Base-by-base conservation (phyloP, 2,329 filamentous ascomycete genomes). In the Botrytis paeoniae region DNA sequence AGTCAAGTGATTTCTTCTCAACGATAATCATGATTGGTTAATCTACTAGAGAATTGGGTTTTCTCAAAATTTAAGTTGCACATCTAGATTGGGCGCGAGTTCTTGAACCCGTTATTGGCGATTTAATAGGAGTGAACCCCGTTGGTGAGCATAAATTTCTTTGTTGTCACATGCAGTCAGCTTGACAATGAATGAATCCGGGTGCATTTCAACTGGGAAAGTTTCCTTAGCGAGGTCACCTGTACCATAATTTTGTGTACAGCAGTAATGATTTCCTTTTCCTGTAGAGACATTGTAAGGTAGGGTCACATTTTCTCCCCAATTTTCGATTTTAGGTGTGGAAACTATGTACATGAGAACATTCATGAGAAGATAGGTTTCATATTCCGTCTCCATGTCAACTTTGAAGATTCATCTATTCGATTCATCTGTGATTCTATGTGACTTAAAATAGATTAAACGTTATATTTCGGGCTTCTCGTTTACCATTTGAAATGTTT, bases 331-430 rank as follows among this genome's bases (percentile, higher is more conserved):
- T 39, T 35, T n/a, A 12, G 4, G 25, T 10, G 16, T 41, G 16
- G 25, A 63, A 29, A 29, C 22, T 29, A 12, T 43, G 1, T 43
- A 16, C 1, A 41, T 54, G 5, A 29, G 45, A 68, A n/a, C 18
- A 1, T 41, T 4, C 1, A 29, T 39, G 9, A 29, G 48, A 41
- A 22, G 45, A 22, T 68, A 68, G n/a, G 45, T 39, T 39, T 68
- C 35, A 54, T 41, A n/a, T 25, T 37, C 5, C 14, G 4, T n/a
- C 20, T 51, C 32, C 22, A 51, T 25, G 39, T 51, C 1, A 0
- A 14, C 10, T 8, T 29, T 20, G 20, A 0, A 39, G 1, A 1
- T 1, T 29, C 3, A 66, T 1, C 25, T 5, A n/a, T 37, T 7
- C 3, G 12, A n/a, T 16, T 16, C 25, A 54, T 54, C n/a, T 54